Conservation (phyloP, 768 basidiomycete genomes). For the Lentinus brumalis region DNA sequence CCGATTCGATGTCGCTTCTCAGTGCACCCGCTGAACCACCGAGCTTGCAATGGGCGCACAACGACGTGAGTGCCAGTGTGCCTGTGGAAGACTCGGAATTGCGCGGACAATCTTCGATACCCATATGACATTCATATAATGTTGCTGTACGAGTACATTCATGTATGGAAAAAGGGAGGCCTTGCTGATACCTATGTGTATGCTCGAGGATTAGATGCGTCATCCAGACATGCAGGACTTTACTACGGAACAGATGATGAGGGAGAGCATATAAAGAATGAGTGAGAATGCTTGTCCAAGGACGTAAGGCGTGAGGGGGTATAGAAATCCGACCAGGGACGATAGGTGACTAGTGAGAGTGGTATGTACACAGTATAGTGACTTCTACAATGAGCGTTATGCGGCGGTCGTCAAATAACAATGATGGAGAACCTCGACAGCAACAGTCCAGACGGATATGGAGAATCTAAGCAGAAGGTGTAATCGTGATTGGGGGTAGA, state of each 20-base stretch:
- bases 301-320: conserved; percentile 20
- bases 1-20: too few species aligned
- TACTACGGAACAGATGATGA: conserved; percentile 11
- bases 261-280: neutral
- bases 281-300: conserved; percentile 8
- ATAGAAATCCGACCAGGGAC: conserved; percentile 18
- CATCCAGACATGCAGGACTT: conserved; percentile 20
- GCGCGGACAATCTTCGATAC: too few species aligned
- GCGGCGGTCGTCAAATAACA: conserved; percentile 24
- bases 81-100: too few species aligned
- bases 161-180: conserved; percentile 16
- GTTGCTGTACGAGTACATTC: neutral
- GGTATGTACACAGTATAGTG: neutral
- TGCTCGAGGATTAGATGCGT: conserved; percentile 24
- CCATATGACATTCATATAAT: too few species aligned
- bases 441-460: conserved; percentile 8
- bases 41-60: too few species aligned
- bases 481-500: conserved; percentile 48
- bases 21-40: too few species aligned
- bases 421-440: conserved; percentile 1
- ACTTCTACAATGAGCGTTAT: conserved; percentile 18
- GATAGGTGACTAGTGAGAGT: neutral
- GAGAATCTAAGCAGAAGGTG: conserved; percentile 34
- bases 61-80: too few species aligned
- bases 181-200: conserved; percentile 21